Evolutionary conservation across 2,329 filamentous ascomycete species (phyloP), one percentile per base, ranked within the genome.

Genomic region (Tolypocladium inflatum): DNA sequence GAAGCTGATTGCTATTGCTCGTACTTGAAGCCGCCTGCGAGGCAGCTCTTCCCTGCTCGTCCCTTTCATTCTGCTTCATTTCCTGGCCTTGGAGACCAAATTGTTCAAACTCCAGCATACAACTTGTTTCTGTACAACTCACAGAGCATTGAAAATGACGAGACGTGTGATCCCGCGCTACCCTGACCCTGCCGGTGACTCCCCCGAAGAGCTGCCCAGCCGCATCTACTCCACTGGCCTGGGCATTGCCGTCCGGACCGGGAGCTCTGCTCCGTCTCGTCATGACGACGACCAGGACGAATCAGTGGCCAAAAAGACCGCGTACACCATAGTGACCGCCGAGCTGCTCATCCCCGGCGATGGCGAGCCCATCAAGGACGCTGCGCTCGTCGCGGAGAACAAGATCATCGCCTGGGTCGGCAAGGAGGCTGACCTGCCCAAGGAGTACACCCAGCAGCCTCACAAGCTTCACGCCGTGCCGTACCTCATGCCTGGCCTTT

Each of bases 401-500:
- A 71, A 71, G 51, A 57, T 70, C 51, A 75, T 74, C 58, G 66
- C 64, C 43, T 75, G 73, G 73, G 65, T 74, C 51, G 73, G 73
- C 50, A 21, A 65, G 1, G 59, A 65, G 26, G 55, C 63, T 41
- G 55, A 63, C 19, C 41, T 75, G 4, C 73, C 74, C 0, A 33
- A 58, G 2, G 60, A 68, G 23, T 75, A 73, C 65, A 66, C 63
- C 7, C 58, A 64, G 7, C 63, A 59, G 2, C 59, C 67, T 3
- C 66, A 71, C 58, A 64, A 62, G 41, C 57, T 53, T 63, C 63
- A 63, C 61, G 52, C 55, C 23, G 74, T 80, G 26, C 72, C 74
- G 0, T 72, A 76, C 17, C 63, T 79, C 5, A 75, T 81, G 68
- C 78, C 79, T 0, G 79, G 79, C 1, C 72, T 82, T 21, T 81